Evolutionary conservation across 2,329 filamentous ascomycete genomes (phyloP).

Genomic region (Xylariaceae sp.): DNA sequence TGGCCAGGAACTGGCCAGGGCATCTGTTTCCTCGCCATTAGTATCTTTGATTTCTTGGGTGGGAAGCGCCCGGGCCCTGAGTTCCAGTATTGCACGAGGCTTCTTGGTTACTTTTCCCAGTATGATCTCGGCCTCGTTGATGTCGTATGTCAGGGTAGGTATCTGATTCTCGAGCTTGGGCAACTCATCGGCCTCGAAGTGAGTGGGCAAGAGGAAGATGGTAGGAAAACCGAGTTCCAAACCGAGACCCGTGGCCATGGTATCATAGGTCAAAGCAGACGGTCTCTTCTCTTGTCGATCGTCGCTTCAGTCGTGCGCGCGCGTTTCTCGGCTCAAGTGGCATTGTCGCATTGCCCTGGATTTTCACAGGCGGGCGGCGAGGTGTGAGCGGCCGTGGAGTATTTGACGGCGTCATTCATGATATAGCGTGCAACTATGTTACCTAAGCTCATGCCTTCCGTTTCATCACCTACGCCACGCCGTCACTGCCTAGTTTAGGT

Average conservation of each 20-base stretch:
- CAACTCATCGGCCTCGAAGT: conserved; percentile 60
- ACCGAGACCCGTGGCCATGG: conserved; percentile 30
- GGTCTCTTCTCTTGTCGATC: too few relatives aligned
- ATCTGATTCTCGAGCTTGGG: conserved; percentile 62
- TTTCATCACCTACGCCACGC: background rate
- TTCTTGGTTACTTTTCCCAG: conserved; percentile 68
- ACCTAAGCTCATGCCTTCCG: background rate
- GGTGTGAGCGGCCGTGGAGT: background rate
- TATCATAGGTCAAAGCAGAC: background rate
- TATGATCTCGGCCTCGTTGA: conserved; percentile 67
- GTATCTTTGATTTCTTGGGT: conserved; percentile 46
- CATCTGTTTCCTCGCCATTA: background rate
- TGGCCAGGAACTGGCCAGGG: conserved; percentile 19
- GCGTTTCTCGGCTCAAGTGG: background rate
- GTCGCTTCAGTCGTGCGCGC: background rate
- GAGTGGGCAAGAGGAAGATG: conserved; percentile 69
- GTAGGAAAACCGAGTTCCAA: conserved; percentile 50
- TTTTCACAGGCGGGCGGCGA: background rate
- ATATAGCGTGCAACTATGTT: background rate
- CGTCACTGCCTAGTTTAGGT: background rate
- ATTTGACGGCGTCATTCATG: background rate
- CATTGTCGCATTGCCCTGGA: background rate
- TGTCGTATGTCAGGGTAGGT: conserved; percentile 63
- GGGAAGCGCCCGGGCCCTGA: conserved; percentile 61
- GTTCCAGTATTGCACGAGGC: conserved; percentile 70